A percentile compares a stretch with the other conserved stretches of the same genome.
These are phyloP conservation scores for Kwoniella europaea DNA, from an alignment of 768 basidiomycete species.

Conservation along the genomic window DNA sequence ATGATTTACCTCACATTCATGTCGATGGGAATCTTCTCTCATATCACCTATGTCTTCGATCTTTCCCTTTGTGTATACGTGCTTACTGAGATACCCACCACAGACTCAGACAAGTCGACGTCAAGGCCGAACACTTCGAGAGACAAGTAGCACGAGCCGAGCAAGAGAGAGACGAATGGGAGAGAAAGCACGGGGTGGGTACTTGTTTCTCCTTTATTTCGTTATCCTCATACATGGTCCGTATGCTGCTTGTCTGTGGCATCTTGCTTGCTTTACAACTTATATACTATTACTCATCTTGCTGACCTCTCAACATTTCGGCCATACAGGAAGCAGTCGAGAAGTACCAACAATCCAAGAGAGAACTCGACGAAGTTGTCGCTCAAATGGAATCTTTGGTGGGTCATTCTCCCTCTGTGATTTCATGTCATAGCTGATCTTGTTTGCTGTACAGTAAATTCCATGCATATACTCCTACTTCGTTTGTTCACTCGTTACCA, in stretches of 20 bases:
- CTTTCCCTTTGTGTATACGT: too few relatives aligned
- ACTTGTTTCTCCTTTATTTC: background rate
- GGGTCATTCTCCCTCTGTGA: conserved; percentile 16
- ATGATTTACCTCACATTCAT: too few relatives aligned
- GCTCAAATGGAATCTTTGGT: conserved; percentile 71
- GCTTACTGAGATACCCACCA: background rate
- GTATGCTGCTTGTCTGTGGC: too few relatives aligned
- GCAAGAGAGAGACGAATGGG: conserved; percentile 89
- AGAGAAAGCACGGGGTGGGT: conserved; percentile 90
- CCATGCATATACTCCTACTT: background rate
- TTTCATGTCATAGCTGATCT: background rate
- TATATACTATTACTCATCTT: background rate
- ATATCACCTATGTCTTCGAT: too few relatives aligned
- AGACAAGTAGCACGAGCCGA: conserved; percentile 83
- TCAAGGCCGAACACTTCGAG: conserved; percentile 99
- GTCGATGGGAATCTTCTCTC: too few relatives aligned
- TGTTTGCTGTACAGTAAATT: background rate
- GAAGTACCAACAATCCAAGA: conserved; percentile 75
- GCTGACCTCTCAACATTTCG: conserved; percentile 10
- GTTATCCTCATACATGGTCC: background rate
- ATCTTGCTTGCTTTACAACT: background rate
- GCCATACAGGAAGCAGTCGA: conserved; percentile 67
- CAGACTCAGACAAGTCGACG: conserved; percentile 93
- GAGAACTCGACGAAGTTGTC: conserved; percentile 82
- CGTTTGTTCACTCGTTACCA: background rate